Base-by-base conservation (phyloP, 2,329 filamentous ascomycete species). In the Penicillium sp. region DNA sequence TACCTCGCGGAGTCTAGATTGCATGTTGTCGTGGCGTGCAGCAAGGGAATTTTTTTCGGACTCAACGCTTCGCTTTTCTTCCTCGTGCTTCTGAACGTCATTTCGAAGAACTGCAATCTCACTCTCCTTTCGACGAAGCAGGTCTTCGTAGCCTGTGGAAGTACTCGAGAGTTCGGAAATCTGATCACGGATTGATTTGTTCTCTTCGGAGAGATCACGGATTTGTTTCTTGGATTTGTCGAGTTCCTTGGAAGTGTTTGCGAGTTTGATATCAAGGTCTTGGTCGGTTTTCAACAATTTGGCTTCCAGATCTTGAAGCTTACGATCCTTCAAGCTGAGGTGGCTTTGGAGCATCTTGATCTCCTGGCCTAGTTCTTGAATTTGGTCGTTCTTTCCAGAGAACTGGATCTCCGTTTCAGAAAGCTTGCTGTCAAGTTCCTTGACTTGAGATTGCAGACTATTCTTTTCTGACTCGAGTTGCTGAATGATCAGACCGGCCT, bases 301-400 rank as follows among this genome's bases (percentile, higher is more conserved):
- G 34, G 82, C 81, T 72, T 99, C 93, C 8, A 97, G 80, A 54
- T 99, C 94, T 55, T 90, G 87, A 5, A 91, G 80, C 72, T 97
- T 99, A 55, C 91, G 87, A 54, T 97, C 92, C 74, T 96, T 96
- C 59, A 97, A 76, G 52, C 85, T 84, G 13, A 99, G 79, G 65
- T 97, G 93, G 65, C 92, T 97, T 65, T 93, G 88, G 5, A 99
- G 84, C 84, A 97, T 90, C 71, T 90, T 91, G 65, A 97, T 85
- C 67, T 99, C 92, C 60, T 92, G 90, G 47, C 85, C 85, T 19
- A 99, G 79, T 11, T 82, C 84, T 39, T 89, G 84, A 70, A 97
- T 90, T 60, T 91, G 86, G 62, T 86, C 84, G 60, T 87, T 90
- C 51, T 89, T 85, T 68, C 92, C 84, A 0, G 87, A 86, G 62